A percentile compares a stretch with the other conserved stretches of the same genome.
These are phyloP conservation scores for Leccinum barrowsii DNA, from an alignment of 768 basidiomycete species.

Conservation along the genomic window DNA sequence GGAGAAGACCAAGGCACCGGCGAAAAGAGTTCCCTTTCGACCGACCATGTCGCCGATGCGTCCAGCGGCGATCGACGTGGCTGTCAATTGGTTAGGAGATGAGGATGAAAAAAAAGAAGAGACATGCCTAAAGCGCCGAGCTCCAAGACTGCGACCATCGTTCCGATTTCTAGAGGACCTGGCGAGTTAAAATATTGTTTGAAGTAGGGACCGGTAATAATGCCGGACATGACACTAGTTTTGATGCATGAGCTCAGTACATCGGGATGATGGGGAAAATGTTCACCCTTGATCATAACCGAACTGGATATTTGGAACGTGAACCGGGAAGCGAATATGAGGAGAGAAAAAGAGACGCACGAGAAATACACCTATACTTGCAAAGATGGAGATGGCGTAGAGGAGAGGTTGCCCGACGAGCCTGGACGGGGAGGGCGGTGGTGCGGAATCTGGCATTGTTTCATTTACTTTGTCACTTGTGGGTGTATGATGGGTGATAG, in stretches of 20 bases:
- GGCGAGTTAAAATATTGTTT: slow-evolving; percentile 80
- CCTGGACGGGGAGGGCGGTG: slow-evolving; percentile 37
- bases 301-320: slow-evolving; percentile 43
- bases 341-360: slow-evolving; percentile 40
- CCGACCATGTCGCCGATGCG: slow-evolving; percentile 85
- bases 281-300: slow-evolving; percentile 83
- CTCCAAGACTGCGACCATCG: slow-evolving; percentile 94
- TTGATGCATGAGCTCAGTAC: slow-evolving; percentile 3
- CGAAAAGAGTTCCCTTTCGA: slow-evolving; percentile 77
- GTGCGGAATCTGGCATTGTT: slow-evolving; percentile 45
- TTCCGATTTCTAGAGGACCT: slow-evolving; percentile 71
- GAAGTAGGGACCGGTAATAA: slow-evolving; percentile 87
- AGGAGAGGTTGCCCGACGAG: slow-evolving; percentile 78
- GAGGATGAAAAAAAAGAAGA: not conserved
- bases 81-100: slow-evolving; percentile 34
- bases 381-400: slow-evolving; percentile 77
- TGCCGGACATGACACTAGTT: slow-evolving; percentile 80
- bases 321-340: slow-evolving; percentile 1
- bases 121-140: slow-evolving; percentile 82
- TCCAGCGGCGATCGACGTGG: slow-evolving; percentile 87
- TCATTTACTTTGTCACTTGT: slow-evolving; percentile 37
- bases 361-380: slow-evolving; percentile 81
- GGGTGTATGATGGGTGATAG: slow-evolving; percentile 13
- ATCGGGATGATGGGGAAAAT: slow-evolving; percentile 4
- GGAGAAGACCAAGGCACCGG: slow-evolving; percentile 81